Evolutionary conservation across 192 early-diverging fungal genomes (phyloP).

Genomic region (Backusella westeae): DNA sequence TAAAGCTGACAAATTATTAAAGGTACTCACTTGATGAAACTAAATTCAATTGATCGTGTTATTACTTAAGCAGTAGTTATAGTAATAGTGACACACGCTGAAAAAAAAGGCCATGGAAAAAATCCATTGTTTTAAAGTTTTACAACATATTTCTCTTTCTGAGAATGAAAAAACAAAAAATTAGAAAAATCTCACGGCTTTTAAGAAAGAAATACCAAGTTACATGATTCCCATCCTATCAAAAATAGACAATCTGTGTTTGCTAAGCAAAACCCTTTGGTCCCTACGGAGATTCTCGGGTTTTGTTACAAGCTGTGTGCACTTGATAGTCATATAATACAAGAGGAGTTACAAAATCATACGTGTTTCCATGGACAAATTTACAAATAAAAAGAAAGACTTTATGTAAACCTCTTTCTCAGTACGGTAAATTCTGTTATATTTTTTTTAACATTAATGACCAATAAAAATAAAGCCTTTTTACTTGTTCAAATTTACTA

Average conservation of each 20-base stretch:
- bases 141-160: neutral
- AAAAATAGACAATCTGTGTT: slow-evolving; percentile 3
- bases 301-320: neutral
- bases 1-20: neutral
- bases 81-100: neutral
- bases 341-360: too few species aligned
- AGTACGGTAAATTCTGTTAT: too few species aligned
- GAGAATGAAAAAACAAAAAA: neutral
- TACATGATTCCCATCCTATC: slow-evolving; percentile 3
- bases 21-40: neutral
- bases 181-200: slow-evolving; percentile 1
- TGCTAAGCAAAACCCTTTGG: slow-evolving; percentile 9
- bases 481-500: too few species aligned
- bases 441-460: too few species aligned
- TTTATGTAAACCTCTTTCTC: too few species aligned
- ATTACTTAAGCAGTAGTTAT: neutral
- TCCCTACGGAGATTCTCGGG: slow-evolving; percentile 5
- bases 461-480: too few species aligned
- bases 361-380: too few species aligned
- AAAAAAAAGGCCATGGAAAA: neutral
- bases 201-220: neutral
- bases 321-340: neutral
- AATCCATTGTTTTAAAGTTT: neutral
- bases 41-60: neutral
- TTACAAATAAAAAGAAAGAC: too few species aligned